phyloP scores from a whole-genome alignment of 75 land plant species.

The Chamaecyparis obtusa region DNA sequence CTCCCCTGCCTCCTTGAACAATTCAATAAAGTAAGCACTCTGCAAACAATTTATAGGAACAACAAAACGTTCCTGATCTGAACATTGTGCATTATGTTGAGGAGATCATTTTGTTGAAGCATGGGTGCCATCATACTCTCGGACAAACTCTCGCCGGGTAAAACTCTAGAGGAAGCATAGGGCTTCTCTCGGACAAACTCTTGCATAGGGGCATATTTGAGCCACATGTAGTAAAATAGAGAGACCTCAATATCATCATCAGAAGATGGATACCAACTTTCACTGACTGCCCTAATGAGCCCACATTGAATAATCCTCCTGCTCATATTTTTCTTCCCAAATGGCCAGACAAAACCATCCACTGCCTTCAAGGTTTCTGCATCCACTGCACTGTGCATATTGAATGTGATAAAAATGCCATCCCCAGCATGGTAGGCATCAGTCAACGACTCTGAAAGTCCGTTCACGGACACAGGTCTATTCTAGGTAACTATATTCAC shows the following conservation, averaged over 20 bases:
- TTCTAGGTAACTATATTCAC: conserved; percentile 46
- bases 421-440: conserved; percentile 43
- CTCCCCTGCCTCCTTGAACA: no score
- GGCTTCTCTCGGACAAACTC: no score
- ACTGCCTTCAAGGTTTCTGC: conserved; percentile 28
- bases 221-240: conserved; percentile 58
- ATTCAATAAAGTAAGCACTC: no score
- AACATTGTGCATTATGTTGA: no score
- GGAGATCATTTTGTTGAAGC: no score
- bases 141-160: no score
- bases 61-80: no score
- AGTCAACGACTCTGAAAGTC: conserved; percentile 29
- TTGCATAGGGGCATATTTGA: conserved; percentile 26
- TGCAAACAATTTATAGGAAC: no score
- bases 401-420: conserved; percentile 29
- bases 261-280: conserved; percentile 52
- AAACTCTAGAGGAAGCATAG: no score
- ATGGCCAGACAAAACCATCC: conserved; percentile 31
- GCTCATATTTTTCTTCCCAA: conserved; percentile 27
- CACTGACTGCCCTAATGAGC: conserved; percentile 52
- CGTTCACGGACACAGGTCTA: conserved; percentile 30
- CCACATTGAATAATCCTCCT: conserved; percentile 49
- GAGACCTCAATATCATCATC: conserved; percentile 55
- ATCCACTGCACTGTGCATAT: conserved; percentile 47
- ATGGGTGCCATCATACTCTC: no score